Evolutionary conservation across 2,329 filamentous ascomycete species (phyloP), one percentile per base, ranked within the genome.

Genomic region (Fusarium floridanum): DNA sequence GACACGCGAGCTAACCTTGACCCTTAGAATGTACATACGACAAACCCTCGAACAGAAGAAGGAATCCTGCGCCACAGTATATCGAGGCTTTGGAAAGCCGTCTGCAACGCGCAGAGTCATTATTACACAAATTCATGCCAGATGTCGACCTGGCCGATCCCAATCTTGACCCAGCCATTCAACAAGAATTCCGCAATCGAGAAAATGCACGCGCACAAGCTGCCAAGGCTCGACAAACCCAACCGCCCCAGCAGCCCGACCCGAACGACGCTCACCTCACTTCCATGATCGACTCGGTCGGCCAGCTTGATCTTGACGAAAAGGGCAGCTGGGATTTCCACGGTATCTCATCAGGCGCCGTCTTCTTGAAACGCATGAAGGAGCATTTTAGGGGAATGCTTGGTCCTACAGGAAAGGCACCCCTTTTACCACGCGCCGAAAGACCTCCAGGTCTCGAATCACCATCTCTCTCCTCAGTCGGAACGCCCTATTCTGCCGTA

Each of bases 261-360:
- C 88, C 88, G 34, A 88, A 92, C 53, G 94, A 96, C 75, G 91
- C 90, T 12, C 90, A 96, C 74, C 86, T 99, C 29, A 92, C 96
- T 80, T 97, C 95, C 32, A 98, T 99, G 96, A 95, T 98, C 67
- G 94, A 96, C 80, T 94, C 94, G 48, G 95, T 96, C 4, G 97
- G 96, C 39, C 94, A 95, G 80, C 88, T 99, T 20, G 96, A 98
- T 79, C 88, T 98, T 37, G 95, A 97, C 78, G 96, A 98, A 76
- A 91, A 92, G 77, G 96, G 96, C 48, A 91, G 97, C 77, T 97
- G 95, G 91, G 95, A 98, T 82, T 99, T 98, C 79, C 95, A 97
- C 80, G 97, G 97, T 57, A 93, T 94, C 73, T 98, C 96, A 0
- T 98, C 97, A 0, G 95, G 96, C 4, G 89, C 95, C 50, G 94